Evolutionary conservation across 768 basidiomycete species (phyloP).

Genomic region (Lentinula edodes): DNA sequence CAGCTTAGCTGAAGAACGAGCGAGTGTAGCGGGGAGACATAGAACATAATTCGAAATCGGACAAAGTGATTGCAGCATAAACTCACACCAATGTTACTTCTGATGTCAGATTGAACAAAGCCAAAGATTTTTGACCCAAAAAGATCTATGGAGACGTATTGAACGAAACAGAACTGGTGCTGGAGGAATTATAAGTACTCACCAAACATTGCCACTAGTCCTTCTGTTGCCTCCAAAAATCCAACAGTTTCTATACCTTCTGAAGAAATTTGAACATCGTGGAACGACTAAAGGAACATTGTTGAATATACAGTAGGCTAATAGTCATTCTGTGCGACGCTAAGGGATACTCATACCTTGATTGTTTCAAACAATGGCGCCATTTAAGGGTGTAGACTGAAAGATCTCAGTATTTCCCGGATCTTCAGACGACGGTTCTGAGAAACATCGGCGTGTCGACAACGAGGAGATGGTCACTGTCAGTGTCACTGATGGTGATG

Average conservation of each 20-base stretch:
- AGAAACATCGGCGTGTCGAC: not conserved
- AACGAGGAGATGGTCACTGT: not conserved
- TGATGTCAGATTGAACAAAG: conserved; percentile 69
- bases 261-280: conserved; percentile 72
- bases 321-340: not conserved
- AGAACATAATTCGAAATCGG: too few species aligned
- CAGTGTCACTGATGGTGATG: not conserved
- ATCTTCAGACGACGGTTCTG: not conserved
- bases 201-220: conserved; percentile 73
- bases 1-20: conserved; percentile 1
- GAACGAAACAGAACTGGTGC: conserved; percentile 1
- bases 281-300: conserved; percentile 60
- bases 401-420: too few species aligned
- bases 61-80: conserved; percentile 3
- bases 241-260: conserved; percentile 71
- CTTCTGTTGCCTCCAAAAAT: conserved; percentile 89
- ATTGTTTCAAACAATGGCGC: conserved; percentile 10
- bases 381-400: not conserved
- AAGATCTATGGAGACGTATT: conserved; percentile 40
- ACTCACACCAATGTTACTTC: conserved; percentile 57
- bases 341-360: not conserved
- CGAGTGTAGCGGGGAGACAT: not conserved
- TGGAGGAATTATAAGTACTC: conserved; percentile 15
- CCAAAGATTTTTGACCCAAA: conserved; percentile 65
- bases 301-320: not conserved